Evolutionary conservation across 2,329 filamentous ascomycete genomes (phyloP), one percentile per base, ranked within the genome.

Genomic region (Epichloe gansuensis): DNA sequence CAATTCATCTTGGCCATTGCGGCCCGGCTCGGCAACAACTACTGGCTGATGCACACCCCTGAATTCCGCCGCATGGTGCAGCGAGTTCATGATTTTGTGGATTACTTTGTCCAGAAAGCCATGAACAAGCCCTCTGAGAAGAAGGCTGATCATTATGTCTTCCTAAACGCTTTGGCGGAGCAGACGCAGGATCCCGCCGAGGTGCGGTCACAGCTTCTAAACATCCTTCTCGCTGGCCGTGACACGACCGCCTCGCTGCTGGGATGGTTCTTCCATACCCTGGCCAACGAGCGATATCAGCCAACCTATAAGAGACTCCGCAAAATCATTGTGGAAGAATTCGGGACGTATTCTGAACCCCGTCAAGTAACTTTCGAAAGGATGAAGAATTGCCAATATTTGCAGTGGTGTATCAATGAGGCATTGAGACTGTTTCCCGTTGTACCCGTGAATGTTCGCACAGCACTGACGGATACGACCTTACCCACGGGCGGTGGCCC

Each of bases 51-150:
- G 2, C 87, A 88, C 63, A 72, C 71, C 55, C 75, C 79, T 52
- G 77, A 83, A 7, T 82, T 87, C 49, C 73, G 76, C 34, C 68
- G 74, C n/a, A 77, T 88, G 64, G 80, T 89, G 60, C 65, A 15
- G n/a, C 23, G 47, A 5, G 52, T 50, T 17, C 47, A 50, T 5
- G 27, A 42, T n/a, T 46, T 50, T 9, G 53, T 47, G 12, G 36
- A 48, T 12, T 42, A 74, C 8, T 89, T 88, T 61, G 76, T 87
- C n/a, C 74, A 80, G 57, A 75, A 74, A n/a, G 86, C 79, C 63
- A 84, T 88, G 15, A 25, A 27, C 7, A 46, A 41, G 3, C 40
- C 43, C 15, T 13, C 35, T 25, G 49, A 71, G 50, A 52, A 52
- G 44, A 35, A 51, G 11, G 50, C 50, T 8, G 43, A 54, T 25